Base-by-base conservation (phyloP, 495 filamentous ascomycete genomes). In the Penicillium ochrochloron region DNA sequence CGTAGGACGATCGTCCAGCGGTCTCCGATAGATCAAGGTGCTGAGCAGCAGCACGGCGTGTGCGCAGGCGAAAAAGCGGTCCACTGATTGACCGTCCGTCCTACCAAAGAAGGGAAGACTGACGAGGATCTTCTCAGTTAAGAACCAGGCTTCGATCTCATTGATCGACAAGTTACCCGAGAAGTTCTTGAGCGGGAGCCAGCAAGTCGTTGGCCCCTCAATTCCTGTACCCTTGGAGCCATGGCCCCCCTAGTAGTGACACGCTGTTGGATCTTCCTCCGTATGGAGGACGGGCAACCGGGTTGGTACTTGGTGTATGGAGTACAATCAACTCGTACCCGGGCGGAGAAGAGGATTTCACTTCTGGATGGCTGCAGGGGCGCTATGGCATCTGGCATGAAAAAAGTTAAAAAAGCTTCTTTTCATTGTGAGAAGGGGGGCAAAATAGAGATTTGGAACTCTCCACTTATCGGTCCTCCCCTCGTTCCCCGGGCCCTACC, bases 71-170 rank as follows among this genome's bases (percentile, higher is more conserved):
- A 42, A 62, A 48, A 46, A 63, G 56, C 67, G 75, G 66, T 61
- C 75, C 75, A 76, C 75, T 72, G 75, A 75, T 73, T 63, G 62
- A 67, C 53, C 34, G 17, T 56, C 53, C 66, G 44, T 59, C 67
- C 66, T 44, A 64, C 64, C 48, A 27, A 48, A 50, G 66, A 66
- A 14, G 66, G 67, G 57, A 70, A 68, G 50, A 42, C 35, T 54
- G 50, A 57, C 56, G 70, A 68, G 63, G 63, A 75, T 76, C 72
- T 21, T 60, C 56, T 69, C 60, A 64, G 51, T 67, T 65, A 51
- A 60, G 58, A 58, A 58, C 53, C 25, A n/a, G 53, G 19, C 37
- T 42, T 27, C 25, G 42, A 57, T 57, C 61, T 57, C 52, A 57
- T 57, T 63, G 57, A 65, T 65, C 62, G 60, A 62, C 35, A 27